These are phyloP conservation scores for Davidsoniella virescens DNA, from an alignment of 2,329 filamentous ascomycete species.

Conservation along the genomic window DNA sequence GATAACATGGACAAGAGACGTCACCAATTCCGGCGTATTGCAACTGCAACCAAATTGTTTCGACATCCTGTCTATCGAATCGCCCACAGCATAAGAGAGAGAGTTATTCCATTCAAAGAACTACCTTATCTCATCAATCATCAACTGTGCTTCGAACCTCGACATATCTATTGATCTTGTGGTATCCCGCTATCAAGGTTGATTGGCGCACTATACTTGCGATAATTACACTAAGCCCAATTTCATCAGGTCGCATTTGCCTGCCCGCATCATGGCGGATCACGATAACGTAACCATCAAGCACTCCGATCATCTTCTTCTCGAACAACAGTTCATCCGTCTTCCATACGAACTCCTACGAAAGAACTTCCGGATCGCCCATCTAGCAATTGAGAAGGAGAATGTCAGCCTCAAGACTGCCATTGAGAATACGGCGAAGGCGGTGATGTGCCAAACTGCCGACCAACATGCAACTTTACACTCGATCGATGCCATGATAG, in stretches of 20 bases:
- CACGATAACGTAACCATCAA: conserved; percentile 51
- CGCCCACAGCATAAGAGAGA: too few relatives aligned
- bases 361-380: conserved; percentile 82
- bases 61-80: too few relatives aligned
- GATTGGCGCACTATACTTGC: neutral
- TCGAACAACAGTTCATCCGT: conserved; percentile 86
- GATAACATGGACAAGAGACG: too few relatives aligned
- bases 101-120: too few relatives aligned
- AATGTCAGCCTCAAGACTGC: conserved; percentile 44
- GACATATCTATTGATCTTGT: too few relatives aligned
- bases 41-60: too few relatives aligned
- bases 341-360: conserved; percentile 84
- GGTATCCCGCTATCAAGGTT: too few relatives aligned
- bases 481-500: conserved; percentile 70
- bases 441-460: conserved; percentile 46
- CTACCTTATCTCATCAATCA: too few relatives aligned
- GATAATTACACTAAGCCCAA: neutral
- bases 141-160: too few relatives aligned
- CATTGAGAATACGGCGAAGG: conserved; percentile 48
- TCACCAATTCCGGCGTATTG: too few relatives aligned
- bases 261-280: conserved; percentile 35
- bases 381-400: conserved; percentile 60
- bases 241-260: neutral
- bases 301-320: conserved; percentile 58
- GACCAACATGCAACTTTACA: conserved; percentile 57